Conservation (phyloP, 2,329 filamentous ascomycete genomes). For the Aspergillus floridensis region DNA sequence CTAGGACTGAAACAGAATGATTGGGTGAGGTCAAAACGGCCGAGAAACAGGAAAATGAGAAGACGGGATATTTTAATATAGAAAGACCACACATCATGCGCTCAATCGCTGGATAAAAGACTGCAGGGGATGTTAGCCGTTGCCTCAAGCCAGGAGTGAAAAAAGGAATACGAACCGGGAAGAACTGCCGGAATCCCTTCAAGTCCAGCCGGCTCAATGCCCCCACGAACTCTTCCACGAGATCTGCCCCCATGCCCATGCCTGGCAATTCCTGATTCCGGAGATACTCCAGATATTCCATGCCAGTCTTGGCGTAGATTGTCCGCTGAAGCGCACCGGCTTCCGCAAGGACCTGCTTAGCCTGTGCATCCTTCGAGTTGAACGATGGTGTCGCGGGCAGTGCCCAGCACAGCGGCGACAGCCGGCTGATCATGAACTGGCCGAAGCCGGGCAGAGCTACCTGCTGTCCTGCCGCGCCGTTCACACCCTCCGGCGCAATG, state of each 20-base stretch:
- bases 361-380: constrained; percentile 82
- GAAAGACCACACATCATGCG: constrained; percentile 32
- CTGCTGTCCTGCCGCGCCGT: constrained; percentile 34
- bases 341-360: constrained; percentile 81
- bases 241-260: constrained; percentile 48
- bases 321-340: constrained; percentile 82
- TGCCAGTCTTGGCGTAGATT: constrained; percentile 86
- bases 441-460: constrained; percentile 78
- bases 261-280: constrained; percentile 45
- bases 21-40: constrained; percentile 6
- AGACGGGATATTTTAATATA: constrained; percentile 3
- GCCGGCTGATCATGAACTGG: constrained; percentile 80
- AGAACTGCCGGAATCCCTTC: constrained; percentile 50
- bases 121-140: constrained; percentile 20
- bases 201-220: constrained; percentile 45
- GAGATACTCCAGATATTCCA: constrained; percentile 64
- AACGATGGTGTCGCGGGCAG: constrained; percentile 77
- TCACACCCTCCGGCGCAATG: constrained; percentile 45
- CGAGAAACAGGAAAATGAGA: constrained; percentile 8
- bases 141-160: background rate
- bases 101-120: constrained; percentile 47
- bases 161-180: constrained; percentile 38
- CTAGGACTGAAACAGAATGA: constrained; percentile 18
- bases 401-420: constrained; percentile 88
- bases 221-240: constrained; percentile 48